Evolutionary conservation across 352 stramenopile species (phyloP), one percentile per base, ranked within the genome.

Genomic region (Phytopythium delawarense): DNA sequence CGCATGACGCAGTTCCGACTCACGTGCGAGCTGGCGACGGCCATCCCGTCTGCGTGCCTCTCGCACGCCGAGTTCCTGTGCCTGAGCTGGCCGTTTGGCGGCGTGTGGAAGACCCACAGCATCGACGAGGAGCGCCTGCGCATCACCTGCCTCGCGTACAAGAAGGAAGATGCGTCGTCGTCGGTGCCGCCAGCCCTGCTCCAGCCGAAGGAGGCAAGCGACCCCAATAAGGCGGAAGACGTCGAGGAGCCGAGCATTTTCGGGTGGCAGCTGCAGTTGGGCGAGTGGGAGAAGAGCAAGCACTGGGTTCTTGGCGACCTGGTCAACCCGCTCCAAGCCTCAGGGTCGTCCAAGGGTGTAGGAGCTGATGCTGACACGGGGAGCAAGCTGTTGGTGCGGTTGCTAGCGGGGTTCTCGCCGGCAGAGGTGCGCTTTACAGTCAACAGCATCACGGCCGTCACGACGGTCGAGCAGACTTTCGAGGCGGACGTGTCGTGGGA

Each of bases 231-330:
- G 25, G 2, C 25, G 25, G 25, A 28, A 28, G 25, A 2, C 25
- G 25, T 28, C 25, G 25, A 28, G 25, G 25, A 28, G 25, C 25
- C 25, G 25, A 28, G 25, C 25, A 28, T 28, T 54, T 88, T 88
- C 45, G 63, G 71, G 13, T 88, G 78, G 78, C 81, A 82, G 55
- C 84, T 88, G 76, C 65, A 82, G 58, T 62, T 83, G 0, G 78
- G 76, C 12, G 71, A 59, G 32, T 88, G 75, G 74, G 72, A 73
- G 59, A 42, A 42, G 20, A 63, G 60, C 16, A 16, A 15, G 25
- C 78, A 84, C 57, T 88, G 78, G 76, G 84, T 88, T 46, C 25
- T 28, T 28, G 25, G 25, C 25, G 25, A 28, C 25, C 25, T 28
- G 25, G 25, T 28, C 25, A 28, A 28, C 25, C 25, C 25, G 25